Conservation (phyloP, 768 basidiomycete genomes). For the Omphalotus guepiniiformis region DNA sequence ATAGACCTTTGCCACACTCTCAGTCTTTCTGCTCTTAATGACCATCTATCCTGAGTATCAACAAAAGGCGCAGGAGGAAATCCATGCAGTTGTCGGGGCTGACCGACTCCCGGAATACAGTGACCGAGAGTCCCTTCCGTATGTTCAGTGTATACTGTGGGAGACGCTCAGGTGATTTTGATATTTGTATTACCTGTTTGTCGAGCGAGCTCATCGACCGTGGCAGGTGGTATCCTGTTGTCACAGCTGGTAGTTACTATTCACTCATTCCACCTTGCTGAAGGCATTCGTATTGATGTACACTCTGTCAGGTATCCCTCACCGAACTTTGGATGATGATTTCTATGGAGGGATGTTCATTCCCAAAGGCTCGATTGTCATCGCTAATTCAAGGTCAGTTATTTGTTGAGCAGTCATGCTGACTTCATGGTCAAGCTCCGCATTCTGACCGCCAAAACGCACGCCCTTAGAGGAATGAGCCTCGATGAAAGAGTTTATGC, state of each 20-base stretch:
- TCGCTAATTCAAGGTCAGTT: constrained; percentile 24
- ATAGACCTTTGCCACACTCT: constrained; percentile 28
- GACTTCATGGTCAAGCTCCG: no score
- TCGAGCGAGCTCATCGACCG: no score
- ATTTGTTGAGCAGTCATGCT: no score
- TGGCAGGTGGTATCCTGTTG: no score
- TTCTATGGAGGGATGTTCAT: constrained; percentile 28
- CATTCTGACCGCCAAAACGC: no score
- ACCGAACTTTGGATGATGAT: constrained; percentile 25
- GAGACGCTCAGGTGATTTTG: constrained; percentile 28
- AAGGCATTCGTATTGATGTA: no score
- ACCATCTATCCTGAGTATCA: constrained; percentile 41
- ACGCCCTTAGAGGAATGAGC: constrained; percentile 34
- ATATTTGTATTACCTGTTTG: no score
- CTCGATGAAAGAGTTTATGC: constrained; percentile 37
- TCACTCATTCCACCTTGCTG: no score
- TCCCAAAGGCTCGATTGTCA: constrained; percentile 22
- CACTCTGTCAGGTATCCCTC: constrained; percentile 18
- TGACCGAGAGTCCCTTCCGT: constrained; percentile 25
- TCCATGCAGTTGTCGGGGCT: constrained; percentile 30
- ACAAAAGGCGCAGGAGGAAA: constrained; percentile 32
- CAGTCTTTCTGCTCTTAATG: constrained; percentile 42
- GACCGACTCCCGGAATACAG: constrained; percentile 29
- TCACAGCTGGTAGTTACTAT: no score
- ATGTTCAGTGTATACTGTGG: constrained; percentile 32